Percentiles rank a stretch among this genome's conserved stretches.
phyloP scores from a whole-genome alignment of 2,329 filamentous ascomycete species.

The Penicillium sp. region DNA sequence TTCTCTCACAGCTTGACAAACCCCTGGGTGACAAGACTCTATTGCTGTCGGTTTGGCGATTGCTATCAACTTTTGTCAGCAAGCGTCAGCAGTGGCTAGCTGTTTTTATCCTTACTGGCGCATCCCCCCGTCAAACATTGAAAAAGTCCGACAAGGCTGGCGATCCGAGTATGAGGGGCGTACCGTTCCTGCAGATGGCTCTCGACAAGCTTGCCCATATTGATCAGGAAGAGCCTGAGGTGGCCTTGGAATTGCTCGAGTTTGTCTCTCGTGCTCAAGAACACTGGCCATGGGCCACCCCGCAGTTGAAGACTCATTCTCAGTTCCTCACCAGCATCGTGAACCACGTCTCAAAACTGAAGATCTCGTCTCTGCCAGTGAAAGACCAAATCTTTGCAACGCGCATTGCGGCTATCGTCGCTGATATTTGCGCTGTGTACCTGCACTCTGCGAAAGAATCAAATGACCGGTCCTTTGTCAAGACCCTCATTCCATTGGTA shows the following conservation, averaged over 20 bases:
- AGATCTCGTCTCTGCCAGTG: constrained; percentile 52
- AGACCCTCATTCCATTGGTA: constrained; percentile 70
- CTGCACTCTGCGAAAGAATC: constrained; percentile 81
- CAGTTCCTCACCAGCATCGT: constrained; percentile 72
- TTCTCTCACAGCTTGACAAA: constrained; percentile 74
- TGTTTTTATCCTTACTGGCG: constrained; percentile 85
- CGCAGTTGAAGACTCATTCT: constrained; percentile 71
- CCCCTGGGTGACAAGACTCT: constrained; percentile 68
- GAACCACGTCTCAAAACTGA: constrained; percentile 64
- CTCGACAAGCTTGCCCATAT: constrained; percentile 69
- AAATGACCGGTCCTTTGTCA: constrained; percentile 66
- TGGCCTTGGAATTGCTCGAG: constrained; percentile 74
- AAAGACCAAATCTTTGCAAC: constrained; percentile 58
- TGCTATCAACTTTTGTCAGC: constrained; percentile 82
- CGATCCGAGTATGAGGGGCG: constrained; percentile 50
- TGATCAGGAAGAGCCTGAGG: constrained; percentile 60
- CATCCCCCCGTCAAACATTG: constrained; percentile 74
- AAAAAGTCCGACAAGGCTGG: constrained; percentile 52
- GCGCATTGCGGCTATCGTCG: constrained; percentile 75
- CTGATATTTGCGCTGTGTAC: constrained; percentile 87
- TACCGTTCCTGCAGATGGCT: constrained; percentile 73
- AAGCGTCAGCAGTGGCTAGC: constrained; percentile 96
- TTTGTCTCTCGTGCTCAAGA: constrained; percentile 89
- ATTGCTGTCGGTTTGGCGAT: constrained; percentile 73
- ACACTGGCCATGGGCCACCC: constrained; percentile 93